These are phyloP conservation scores for Podaxis sp. DNA, from an alignment of 768 basidiomycete genomes.

Conservation along the genomic window DNA sequence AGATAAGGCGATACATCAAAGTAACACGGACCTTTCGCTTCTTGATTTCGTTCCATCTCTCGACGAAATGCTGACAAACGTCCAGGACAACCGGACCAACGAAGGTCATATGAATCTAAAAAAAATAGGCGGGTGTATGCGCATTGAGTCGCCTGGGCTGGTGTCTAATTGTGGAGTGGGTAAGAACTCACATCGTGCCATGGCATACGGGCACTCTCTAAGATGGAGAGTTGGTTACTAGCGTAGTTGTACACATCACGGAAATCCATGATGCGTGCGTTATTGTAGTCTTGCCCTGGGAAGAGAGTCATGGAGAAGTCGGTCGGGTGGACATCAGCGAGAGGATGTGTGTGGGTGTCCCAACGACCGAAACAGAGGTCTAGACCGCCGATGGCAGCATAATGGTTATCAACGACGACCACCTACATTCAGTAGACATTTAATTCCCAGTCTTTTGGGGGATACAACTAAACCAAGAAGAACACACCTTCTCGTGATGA, in stretches of 20 bases:
- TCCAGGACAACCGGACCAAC: constrained; percentile 84
- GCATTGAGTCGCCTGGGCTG: constrained; percentile 1
- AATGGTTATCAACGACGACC: constrained; percentile 85
- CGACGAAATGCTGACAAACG: constrained; percentile 89
- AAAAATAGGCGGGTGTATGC: background rate
- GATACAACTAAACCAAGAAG: background rate
- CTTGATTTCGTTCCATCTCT: constrained; percentile 91
- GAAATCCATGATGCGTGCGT: constrained; percentile 85
- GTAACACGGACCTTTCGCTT: constrained; percentile 58
- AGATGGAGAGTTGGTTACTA: constrained; percentile 64
- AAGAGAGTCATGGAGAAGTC: constrained; percentile 81
- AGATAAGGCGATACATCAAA: background rate
- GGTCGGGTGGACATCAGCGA: constrained; percentile 91
- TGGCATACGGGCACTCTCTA: constrained; percentile 80
- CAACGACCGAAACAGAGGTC: constrained; percentile 97
- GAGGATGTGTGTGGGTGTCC: constrained; percentile 89
- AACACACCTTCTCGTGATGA: constrained; percentile 78
- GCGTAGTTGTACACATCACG: constrained; percentile 77
- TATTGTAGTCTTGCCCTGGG: constrained; percentile 94
- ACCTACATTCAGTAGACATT: constrained; percentile 33
- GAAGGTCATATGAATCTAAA: constrained; percentile 81
- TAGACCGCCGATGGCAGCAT: constrained; percentile 87
- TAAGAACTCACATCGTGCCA: constrained; percentile 84
- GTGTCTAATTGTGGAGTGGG: background rate
- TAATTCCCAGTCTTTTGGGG: background rate